phyloP scores from a whole-genome alignment of 768 basidiomycete genomes.

The Collybiopsis confluens region DNA sequence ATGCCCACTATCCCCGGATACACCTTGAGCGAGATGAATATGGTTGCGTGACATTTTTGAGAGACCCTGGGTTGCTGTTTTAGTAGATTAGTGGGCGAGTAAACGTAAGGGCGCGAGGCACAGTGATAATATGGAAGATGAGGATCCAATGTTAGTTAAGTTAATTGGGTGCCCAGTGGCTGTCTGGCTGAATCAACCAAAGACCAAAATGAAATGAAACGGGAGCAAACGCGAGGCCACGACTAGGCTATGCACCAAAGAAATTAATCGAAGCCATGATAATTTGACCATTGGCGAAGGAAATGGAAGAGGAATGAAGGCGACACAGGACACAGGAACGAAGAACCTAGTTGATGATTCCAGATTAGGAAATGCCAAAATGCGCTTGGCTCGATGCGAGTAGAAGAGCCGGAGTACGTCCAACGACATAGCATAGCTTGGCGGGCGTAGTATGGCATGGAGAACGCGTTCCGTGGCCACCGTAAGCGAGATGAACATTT shows the following conservation, averaged over 20 bases:
- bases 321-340: too few relatives aligned
- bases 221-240: too few relatives aligned
- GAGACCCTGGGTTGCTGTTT: slow-evolving; percentile 61
- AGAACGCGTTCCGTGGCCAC: not conserved
- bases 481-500: not conserved
- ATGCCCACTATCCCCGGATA: slow-evolving; percentile 39
- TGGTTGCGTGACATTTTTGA: slow-evolving; percentile 88
- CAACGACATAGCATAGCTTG: not conserved
- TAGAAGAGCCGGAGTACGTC: not conserved
- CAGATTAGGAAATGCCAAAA: not conserved
- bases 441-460: not conserved
- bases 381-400: not conserved
- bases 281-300: too few relatives aligned
- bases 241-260: too few relatives aligned
- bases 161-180: too few relatives aligned
- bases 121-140: too few relatives aligned
- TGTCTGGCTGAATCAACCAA: too few relatives aligned
- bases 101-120: not conserved
- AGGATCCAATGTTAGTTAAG: too few relatives aligned
- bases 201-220: too few relatives aligned
- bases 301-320: too few relatives aligned
- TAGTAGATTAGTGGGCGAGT: not conserved
- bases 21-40: slow-evolving; percentile 85
- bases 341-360: too few relatives aligned
- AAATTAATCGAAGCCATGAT: too few relatives aligned